phyloP scores from a whole-genome alignment of 2,329 filamentous ascomycete genomes.

The Talaromyces sp. region DNA sequence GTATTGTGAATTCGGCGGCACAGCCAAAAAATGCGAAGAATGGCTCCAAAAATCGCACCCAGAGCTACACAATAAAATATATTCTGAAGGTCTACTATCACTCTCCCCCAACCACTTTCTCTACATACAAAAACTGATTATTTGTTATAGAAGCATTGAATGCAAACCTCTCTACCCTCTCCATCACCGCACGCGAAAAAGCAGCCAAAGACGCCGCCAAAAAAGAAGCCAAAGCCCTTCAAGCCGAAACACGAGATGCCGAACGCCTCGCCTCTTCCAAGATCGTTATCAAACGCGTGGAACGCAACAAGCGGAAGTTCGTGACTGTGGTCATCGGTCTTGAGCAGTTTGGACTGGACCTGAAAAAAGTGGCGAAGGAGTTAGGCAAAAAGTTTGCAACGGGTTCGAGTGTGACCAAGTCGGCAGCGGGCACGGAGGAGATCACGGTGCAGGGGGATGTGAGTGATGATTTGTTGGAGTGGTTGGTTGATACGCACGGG shows the following conservation, averaged over 20 bases:
- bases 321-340: constrained; percentile 90
- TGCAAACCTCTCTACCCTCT: constrained; percentile 80
- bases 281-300: constrained; percentile 90
- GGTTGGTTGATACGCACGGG: constrained; percentile 76
- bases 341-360: constrained; percentile 83
- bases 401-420: constrained; percentile 86
- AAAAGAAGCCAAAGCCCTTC: constrained; percentile 91
- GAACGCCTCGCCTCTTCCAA: constrained; percentile 79
- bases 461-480: constrained; percentile 90
- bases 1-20: constrained; percentile 99
- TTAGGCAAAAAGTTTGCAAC: constrained; percentile 99
- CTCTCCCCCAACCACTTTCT: background rate
- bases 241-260: constrained; percentile 76
- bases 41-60: constrained; percentile 79
- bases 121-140: background rate
- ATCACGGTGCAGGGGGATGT: constrained; percentile 98
- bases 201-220: constrained; percentile 95
- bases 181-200: constrained; percentile 86
- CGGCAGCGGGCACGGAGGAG: constrained; percentile 81
- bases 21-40: constrained; percentile 93
- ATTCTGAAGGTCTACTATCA: constrained; percentile 67
- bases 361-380: constrained; percentile 96
- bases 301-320: constrained; percentile 96
- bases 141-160: constrained; percentile 66
- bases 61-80: constrained; percentile 72